Base-by-base conservation (phyloP, 805 yeast species). In the Ogataea kodamae region DNA sequence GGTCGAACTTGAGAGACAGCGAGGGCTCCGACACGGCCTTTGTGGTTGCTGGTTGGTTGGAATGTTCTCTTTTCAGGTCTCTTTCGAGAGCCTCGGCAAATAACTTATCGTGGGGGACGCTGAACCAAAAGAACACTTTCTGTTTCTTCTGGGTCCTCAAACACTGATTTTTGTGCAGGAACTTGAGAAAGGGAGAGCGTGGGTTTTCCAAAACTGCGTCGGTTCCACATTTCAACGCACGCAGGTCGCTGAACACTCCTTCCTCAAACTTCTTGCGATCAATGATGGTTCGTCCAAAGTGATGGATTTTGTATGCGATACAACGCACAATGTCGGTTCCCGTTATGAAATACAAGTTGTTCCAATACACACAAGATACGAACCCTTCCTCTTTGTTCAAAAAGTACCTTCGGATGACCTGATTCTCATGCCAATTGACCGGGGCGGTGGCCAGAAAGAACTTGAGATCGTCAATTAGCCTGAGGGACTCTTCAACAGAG, bases 241-340 rank as follows among this genome's bases (percentile, higher is more conserved):
- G 74, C 44, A 90, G 64, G 57, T 92, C 97, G 6, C 95, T 82
- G 49, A 92, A 90, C 17, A 90, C 79, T 13, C 97, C 97, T 62
- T 90, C 98, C 64, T 90, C 97, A 55, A 90, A 90, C 62, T 92
- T 90, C 62, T 92, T 89, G 48, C 95, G 69, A 57, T 92, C 96
- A 12, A 74, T 58, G 15, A 92, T 78, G 40, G 74, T 74, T 42
- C 97, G 70, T 1, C 98, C 98, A 64, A 90, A 85, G 48, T 87
- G 88, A 48, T 81, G 81, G 64, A 90, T 83, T 46, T 90, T 77
- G 59, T 83, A 92, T 11, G 88, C 82, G 31, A 90, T 76, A 57
- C 96, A 86, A 39, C 96, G 76, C 28, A 92, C 96, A 39, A 90
- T 89, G 65, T 92, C 97, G 1, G 97, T 90, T 3, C 97, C 97